Percentiles rank a stretch among this genome's conserved stretches.
Conservation (phyloP, 2,329 filamentous ascomycete genomes). For the Mollisiaceae sp. region DNA sequence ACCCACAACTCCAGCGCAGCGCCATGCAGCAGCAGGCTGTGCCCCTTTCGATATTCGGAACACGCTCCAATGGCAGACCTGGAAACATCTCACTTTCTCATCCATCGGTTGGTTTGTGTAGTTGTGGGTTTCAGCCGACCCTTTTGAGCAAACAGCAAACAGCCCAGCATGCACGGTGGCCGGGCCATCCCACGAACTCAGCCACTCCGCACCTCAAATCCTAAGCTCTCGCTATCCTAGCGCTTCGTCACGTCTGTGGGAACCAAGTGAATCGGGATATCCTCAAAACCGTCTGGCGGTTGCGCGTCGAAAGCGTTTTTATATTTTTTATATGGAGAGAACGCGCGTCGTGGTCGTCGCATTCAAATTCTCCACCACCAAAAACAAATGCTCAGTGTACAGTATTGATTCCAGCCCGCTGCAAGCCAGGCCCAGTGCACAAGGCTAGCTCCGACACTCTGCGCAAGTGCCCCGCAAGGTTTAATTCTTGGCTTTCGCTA, state of each 20-base stretch:
- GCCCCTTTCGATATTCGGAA: not conserved
- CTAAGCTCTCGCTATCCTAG: not conserved
- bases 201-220: not conserved
- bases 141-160: not conserved
- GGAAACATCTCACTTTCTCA: not conserved
- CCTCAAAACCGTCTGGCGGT: not conserved
- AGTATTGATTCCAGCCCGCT: not conserved
- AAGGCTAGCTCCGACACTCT: constrained; percentile 2
- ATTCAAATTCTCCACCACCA: not conserved
- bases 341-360: constrained; percentile 10
- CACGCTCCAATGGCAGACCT: not conserved
- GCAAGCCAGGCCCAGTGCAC: not conserved
- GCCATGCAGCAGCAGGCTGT: not conserved
- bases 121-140: constrained; percentile 2
- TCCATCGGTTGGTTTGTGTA: not conserved
- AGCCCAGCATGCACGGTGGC: constrained; percentile 1
- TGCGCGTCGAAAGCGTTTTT: not conserved
- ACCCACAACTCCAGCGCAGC: not conserved
- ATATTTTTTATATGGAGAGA: not conserved
- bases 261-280: not conserved
- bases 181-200: not conserved
- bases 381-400: not conserved
- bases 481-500: not conserved
- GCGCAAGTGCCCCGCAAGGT: not conserved
- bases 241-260: constrained; percentile 14